Evolutionary conservation across 2,329 filamentous ascomycete genomes (phyloP).

Genomic region (Phyllosticta paracitricarpa): DNA sequence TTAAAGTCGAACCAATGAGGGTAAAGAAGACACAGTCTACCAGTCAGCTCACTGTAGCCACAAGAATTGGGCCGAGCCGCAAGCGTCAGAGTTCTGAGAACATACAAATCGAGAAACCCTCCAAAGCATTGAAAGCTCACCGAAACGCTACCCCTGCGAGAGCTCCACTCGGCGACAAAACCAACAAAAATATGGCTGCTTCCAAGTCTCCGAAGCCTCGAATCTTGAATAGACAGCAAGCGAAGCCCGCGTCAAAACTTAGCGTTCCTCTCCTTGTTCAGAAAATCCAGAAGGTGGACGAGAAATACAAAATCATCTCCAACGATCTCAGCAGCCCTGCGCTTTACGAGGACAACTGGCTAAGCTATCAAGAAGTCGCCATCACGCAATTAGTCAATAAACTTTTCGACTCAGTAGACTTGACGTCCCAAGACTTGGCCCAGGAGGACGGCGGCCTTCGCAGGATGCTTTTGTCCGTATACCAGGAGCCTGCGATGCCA

Average conservation of each 20-base stretch:
- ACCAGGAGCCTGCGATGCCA: slow-evolving; percentile 42
- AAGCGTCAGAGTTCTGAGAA: slow-evolving; percentile 25
- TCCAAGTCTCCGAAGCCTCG: slow-evolving; percentile 22
- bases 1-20: background rate
- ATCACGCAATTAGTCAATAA: slow-evolving; percentile 51
- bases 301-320: slow-evolving; percentile 42
- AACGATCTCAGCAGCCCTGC: slow-evolving; percentile 47
- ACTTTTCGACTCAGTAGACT: slow-evolving; percentile 36
- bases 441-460: slow-evolving; percentile 26
- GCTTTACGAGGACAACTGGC: slow-evolving; percentile 55
- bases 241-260: slow-evolving; percentile 21
- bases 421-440: slow-evolving; percentile 12
- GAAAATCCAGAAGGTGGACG: slow-evolving; percentile 18
- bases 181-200: slow-evolving; percentile 7
- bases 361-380: slow-evolving; percentile 50
- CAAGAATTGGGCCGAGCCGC: slow-evolving; percentile 12
- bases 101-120: slow-evolving; percentile 22
- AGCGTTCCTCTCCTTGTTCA: slow-evolving; percentile 25
- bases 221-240: slow-evolving; percentile 16
- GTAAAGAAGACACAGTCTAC: background rate
- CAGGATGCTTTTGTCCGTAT: slow-evolving; percentile 41
- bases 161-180: slow-evolving; percentile 8
- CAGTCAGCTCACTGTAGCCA: background rate
- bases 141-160: slow-evolving; percentile 20
- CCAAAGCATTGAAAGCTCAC: slow-evolving; percentile 24